phyloP scores from a whole-genome alignment of 108 stramenopile species.

The Fragilaria crotonensis region DNA sequence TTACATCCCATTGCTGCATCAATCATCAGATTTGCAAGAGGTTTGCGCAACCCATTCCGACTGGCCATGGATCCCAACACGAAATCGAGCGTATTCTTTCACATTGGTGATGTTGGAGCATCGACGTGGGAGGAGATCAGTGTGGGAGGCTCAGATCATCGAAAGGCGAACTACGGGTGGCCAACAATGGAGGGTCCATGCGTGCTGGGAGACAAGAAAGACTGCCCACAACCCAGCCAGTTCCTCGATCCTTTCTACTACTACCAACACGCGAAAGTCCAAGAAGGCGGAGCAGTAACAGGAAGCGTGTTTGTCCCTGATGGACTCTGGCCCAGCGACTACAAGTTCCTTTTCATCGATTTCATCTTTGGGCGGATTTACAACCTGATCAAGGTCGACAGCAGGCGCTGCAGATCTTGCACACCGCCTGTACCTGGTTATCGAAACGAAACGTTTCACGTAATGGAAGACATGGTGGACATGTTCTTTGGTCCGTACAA shows the following conservation, averaged over 20 bases:
- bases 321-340: conserved; percentile 18
- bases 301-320: conserved; percentile 18
- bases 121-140: conserved; percentile 20
- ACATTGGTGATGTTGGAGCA: conserved; percentile 27
- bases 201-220: background rate
- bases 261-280: conserved; percentile 6
- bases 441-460: no score
- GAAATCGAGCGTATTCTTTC: no score
- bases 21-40: conserved; percentile 11
- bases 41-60: conserved; percentile 26
- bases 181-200: conserved; percentile 20
- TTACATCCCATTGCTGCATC: no score
- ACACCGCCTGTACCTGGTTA: no score
- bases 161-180: conserved; percentile 15
- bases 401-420: no score
- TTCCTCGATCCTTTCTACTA: conserved; percentile 9
- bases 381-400: conserved; percentile 2
- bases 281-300: conserved; percentile 11
- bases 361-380: conserved; percentile 1
- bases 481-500: conserved; percentile 4
- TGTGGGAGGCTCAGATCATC: conserved; percentile 5
- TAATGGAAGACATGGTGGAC: no score
- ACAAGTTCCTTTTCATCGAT: background rate
- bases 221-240: conserved; percentile 7
- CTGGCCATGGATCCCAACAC: conserved; percentile 22